Base-by-base conservation (phyloP, 1,139 yeast species). In the Candida tetrigidarum region DNA sequence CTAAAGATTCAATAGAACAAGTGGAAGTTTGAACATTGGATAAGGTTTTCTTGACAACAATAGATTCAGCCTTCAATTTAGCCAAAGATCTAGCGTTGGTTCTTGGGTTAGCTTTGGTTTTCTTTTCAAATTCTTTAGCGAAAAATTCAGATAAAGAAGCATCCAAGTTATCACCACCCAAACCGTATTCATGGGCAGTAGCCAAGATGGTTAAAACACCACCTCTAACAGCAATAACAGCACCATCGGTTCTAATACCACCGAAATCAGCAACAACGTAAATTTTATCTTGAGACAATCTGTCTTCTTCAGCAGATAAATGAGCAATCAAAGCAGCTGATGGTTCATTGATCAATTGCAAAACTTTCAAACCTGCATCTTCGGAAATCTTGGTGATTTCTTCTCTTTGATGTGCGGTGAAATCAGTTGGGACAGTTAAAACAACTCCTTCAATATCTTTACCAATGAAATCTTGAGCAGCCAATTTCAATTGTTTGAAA, bases 201-300 rank as follows among this genome's bases (percentile, higher is more conserved):
- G 96, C 86, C 57, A 93, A 76, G 43, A 91, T 77, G 48, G 99
- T 93, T 71, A 89, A 80, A 53, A 92, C 82, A 59, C 99, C 99
- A 51, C 96, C 96, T 76, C 98, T 86, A 50, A 86, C 89, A 39
- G 97, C 83, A 60, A 93, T 76, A 44, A 95, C 93, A 46, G 99
- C 97, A 52, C 93, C 97, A 64, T 93, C 99, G 34, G 96, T 86
- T 72, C 99, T 84, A 57, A 91, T 80, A 64, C 97, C 98, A 66
- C 99, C 99, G 61, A 93, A 88, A 69, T 93, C 99, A 42, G 96
- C 96, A 56, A 95, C 97, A 44, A 89, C 95, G 58, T 86, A 90
- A 49, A 89, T 74, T 71, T 85, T 88, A 69, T 93, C 97, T 56
- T 83, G 72, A 45, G 67, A 64, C 55, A 83, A 72, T 55, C 76